Base-by-base conservation (phyloP, 2,329 filamentous ascomycete genomes). In the Trichophyton verrucosum region DNA sequence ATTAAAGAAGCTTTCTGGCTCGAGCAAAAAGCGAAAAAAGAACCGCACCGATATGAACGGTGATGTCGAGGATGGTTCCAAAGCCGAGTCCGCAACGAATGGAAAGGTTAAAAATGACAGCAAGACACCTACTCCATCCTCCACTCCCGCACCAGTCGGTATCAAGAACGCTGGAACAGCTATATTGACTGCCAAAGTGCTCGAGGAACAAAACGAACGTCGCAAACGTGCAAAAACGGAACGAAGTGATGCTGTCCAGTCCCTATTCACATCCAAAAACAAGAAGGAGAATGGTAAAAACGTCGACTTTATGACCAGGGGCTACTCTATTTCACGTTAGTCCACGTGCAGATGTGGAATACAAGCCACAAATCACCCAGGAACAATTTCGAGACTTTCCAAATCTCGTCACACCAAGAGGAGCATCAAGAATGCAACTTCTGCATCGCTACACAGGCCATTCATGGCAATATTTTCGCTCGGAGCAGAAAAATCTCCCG, bases 161-260 rank as follows among this genome's bases (percentile, higher is more conserved):
- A 96, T 97, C 73, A 96, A 96, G 72, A 95, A 97, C 67, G 79
- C 89, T 0, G 82, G 89, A 60, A 94, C 94, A 0, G 91, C 92
- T 0, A 87, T 85, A 2, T 75, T 99, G 49, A 95, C 92, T 0
- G 88, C 88, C 0, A 91, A 86, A 66, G 91, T 99, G 0, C 73
- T 97, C 27, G 86, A 87, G 24, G 92, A 97, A 68, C 89, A 96
- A 71, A 88, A 92, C 58, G 85, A 87, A 68, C 81, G 82, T 61
- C 91, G 90, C 65, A 96, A 92, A 75, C 79, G 86, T 66, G 80
- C 88, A 63, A 95, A 88, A 69, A 68, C 90, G 66, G 84, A 81
- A 2, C 76, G 80, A 61, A 83, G 78, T 67, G 80, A 82, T 24
- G 82, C 80, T 61, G 65, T 83, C 38, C 78, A 80, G 64, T 81